These are phyloP conservation scores for Aspergillus terreus DNA, from an alignment of 2,329 filamentous ascomycete genomes.

Conservation along the genomic window DNA sequence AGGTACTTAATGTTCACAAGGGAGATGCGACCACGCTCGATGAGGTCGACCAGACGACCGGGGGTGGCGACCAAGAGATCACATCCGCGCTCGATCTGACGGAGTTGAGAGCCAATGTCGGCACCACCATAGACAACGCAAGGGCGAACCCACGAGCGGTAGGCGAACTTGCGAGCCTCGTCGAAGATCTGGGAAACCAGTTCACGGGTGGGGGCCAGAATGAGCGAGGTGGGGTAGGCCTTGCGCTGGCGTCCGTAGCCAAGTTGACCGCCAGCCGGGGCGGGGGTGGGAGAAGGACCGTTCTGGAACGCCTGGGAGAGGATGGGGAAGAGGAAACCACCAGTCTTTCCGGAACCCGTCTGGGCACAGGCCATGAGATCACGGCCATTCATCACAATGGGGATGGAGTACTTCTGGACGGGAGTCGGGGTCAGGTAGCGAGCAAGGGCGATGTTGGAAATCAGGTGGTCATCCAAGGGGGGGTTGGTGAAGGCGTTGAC, in stretches of 20 bases:
- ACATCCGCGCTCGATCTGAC: constrained; percentile 95
- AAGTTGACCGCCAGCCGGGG: constrained; percentile 57
- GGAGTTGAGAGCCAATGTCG: constrained; percentile 96
- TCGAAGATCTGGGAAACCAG: constrained; percentile 98
- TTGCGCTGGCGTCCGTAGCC: constrained; percentile 91
- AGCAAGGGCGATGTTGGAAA: constrained; percentile 88
- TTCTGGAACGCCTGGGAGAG: constrained; percentile 94
- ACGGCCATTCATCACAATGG: constrained; percentile 95
- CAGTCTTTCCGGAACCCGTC: constrained; percentile 99
- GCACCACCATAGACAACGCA: constrained; percentile 99
- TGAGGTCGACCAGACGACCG: constrained; percentile 93
- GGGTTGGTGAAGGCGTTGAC: constrained; percentile 89
- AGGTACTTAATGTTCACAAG: constrained; percentile 99
- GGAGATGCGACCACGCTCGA: constrained; percentile 97
- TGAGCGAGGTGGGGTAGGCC: constrained; percentile 93
- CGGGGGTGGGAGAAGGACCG: constrained; percentile 70
- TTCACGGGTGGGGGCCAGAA: constrained; percentile 95
- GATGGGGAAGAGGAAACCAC: constrained; percentile 98
- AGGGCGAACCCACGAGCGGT: constrained; percentile 97
- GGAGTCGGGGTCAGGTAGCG: constrained; percentile 95
- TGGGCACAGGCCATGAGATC: constrained; percentile 99
- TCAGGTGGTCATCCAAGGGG: constrained; percentile 88
- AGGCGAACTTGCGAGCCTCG: constrained; percentile 95
- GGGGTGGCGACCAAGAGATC: constrained; percentile 96
- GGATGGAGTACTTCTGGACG: constrained; percentile 98